These are phyloP conservation scores for Tricholoma bakamatsutake DNA, from an alignment of 768 basidiomycete genomes.

Conservation along the genomic window DNA sequence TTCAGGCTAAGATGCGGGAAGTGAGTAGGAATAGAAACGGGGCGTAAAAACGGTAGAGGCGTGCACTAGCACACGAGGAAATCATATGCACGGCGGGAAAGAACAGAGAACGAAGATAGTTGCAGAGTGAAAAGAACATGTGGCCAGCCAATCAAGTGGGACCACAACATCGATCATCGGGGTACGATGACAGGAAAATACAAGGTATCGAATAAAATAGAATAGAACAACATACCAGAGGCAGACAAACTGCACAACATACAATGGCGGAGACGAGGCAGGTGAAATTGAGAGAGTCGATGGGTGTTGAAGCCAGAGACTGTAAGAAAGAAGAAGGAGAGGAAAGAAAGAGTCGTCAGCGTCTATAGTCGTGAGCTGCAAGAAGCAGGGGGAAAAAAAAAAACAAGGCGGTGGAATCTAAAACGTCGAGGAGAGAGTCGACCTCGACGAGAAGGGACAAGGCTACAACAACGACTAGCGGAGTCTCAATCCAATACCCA, in stretches of 20 bases:
- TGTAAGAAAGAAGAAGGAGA: slow-evolving; percentile 20
- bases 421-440: slow-evolving; percentile 15
- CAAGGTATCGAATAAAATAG: slow-evolving; percentile 1
- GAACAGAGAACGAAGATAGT: slow-evolving; percentile 1
- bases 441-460: slow-evolving; percentile 18
- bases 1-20: slow-evolving; percentile 29
- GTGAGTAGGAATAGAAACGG: slow-evolving; percentile 17
- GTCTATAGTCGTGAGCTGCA: slow-evolving; percentile 37
- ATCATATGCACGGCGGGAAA: slow-evolving; percentile 7
- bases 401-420: slow-evolving; percentile 7
- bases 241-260: slow-evolving; percentile 32
- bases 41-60: slow-evolving; percentile 20
- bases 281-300: slow-evolving; percentile 12
- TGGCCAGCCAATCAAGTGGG: not conserved
- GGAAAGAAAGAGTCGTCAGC: slow-evolving; percentile 40
- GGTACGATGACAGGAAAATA: slow-evolving; percentile 11
- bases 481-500: slow-evolving; percentile 16
- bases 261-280: slow-evolving; percentile 24
- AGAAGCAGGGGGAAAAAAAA: slow-evolving; percentile 19
- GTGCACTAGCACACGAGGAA: slow-evolving; percentile 18
- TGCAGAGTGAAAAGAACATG: not conserved
- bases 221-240: slow-evolving; percentile 29
- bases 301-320: slow-evolving; percentile 12
- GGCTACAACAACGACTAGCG: slow-evolving; percentile 14
- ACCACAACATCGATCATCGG: slow-evolving; percentile 2